phyloP scores from a whole-genome alignment of 805 yeast species.

The Pichia deserticola region DNA sequence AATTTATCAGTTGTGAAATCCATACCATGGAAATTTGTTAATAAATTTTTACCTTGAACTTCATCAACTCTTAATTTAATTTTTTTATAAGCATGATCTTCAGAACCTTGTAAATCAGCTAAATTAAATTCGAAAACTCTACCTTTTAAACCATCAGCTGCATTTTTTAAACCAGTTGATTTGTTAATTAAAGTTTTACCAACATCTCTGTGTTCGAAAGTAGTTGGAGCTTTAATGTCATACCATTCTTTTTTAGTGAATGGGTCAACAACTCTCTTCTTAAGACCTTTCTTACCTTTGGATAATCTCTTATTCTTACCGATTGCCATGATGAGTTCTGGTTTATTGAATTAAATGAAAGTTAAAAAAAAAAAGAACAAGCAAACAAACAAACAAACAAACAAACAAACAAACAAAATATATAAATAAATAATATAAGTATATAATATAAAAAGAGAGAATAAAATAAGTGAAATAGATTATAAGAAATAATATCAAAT shows the following conservation, averaged over 20 bases:
- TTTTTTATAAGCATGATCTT: slow-evolving; percentile 98
- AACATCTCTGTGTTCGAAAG: slow-evolving; percentile 96
- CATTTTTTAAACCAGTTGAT: slow-evolving; percentile 96
- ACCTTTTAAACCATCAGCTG: slow-evolving; percentile 97
- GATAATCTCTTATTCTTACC: slow-evolving; percentile 72
- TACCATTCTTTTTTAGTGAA: slow-evolving; percentile 99
- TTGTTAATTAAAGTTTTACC: slow-evolving; percentile 98
- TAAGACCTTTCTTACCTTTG: slow-evolving; percentile 92
- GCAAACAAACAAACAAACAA: too few relatives aligned
- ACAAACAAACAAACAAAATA: too few relatives aligned
- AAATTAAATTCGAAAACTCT: slow-evolving; percentile 93
- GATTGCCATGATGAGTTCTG: slow-evolving; percentile 44
- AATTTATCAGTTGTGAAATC: slow-evolving; percentile 97
- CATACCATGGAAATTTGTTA: slow-evolving; percentile 99
- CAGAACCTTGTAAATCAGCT: slow-evolving; percentile 97
- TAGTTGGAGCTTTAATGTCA: slow-evolving; percentile 97
- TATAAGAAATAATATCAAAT: too few relatives aligned
- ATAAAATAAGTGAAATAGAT: too few relatives aligned
- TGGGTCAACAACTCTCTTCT: slow-evolving; percentile 99
- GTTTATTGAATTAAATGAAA: not conserved
- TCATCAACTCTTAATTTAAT: slow-evolving; percentile 96
- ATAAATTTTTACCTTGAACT: slow-evolving; percentile 96
- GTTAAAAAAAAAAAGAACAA: too few relatives aligned
- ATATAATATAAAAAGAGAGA: too few relatives aligned
- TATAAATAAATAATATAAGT: too few relatives aligned